Percentiles rank a stretch among this genome's conserved stretches.
Evolutionary conservation across 2,329 filamentous ascomycete genomes (phyloP).

Genomic region (Fusarium veterinarium): DNA sequence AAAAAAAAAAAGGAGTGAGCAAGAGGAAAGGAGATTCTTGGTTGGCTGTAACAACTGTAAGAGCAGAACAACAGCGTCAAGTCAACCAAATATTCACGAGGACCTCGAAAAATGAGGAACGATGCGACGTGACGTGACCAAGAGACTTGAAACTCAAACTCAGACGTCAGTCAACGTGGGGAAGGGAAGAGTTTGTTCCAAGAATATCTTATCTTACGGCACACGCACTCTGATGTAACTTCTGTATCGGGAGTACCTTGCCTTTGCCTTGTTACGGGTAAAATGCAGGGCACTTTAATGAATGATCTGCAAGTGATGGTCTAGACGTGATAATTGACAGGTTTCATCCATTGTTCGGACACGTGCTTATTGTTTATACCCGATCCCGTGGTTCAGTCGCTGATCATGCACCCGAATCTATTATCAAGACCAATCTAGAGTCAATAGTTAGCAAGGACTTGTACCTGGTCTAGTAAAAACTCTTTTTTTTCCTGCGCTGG

Average conservation of each 20-base stretch:
- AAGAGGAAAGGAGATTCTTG: conserved; percentile 17
- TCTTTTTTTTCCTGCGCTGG: conserved; percentile 10
- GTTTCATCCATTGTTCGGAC: conserved; percentile 2
- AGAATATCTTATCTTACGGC: conserved; percentile 7
- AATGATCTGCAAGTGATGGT: conserved; percentile 1
- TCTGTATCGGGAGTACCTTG: neutral
- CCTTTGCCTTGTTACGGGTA: neutral
- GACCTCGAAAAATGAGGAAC: conserved; percentile 9
- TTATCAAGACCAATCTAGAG: conserved; percentile 5
- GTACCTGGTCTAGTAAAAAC: conserved; percentile 13
- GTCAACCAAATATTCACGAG: conserved; percentile 11
- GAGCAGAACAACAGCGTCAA: neutral
- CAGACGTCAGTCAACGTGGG: conserved; percentile 21
- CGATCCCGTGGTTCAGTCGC: conserved; percentile 31
- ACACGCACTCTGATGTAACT: neutral
- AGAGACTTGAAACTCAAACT: conserved; percentile 5
- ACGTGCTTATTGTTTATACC: conserved; percentile 31
- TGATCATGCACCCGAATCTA: conserved; percentile 17
- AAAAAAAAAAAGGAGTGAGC: conserved; percentile 2
- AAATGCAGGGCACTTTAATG: neutral
- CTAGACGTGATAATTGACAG: conserved; percentile 19
- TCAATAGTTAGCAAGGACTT: neutral
- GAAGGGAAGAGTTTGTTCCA: conserved; percentile 24
- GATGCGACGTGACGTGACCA: conserved; percentile 1
- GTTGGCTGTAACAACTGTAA: neutral